Base-by-base conservation (phyloP, 176 grass and related monocot genomes). In the Alopecurus myosuroides region DNA sequence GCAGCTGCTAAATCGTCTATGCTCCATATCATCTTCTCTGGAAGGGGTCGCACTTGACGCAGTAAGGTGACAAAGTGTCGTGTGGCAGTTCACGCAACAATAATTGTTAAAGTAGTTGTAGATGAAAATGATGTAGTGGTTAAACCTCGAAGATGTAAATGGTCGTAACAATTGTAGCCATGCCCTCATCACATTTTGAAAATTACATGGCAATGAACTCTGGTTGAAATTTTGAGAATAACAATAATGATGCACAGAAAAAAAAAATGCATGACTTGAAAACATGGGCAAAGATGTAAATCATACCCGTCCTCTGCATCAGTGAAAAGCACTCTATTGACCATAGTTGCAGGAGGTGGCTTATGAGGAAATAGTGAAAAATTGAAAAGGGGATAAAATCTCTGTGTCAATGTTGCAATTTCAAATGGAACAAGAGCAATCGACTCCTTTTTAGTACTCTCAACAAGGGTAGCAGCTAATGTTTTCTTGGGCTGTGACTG, bases 251-350 rank as follows among this genome's bases (percentile, higher is more conserved):
- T n/a, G n/a, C n/a, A 87, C 71, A 35, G 73, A 70, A 84, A 25
- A 52, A 1, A 39, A 77, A 65, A 70, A 49, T 34, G 45, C 41
- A 76, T 3, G 22, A 52, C 45, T 31, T 52, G 48, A 50, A 52
- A 75, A 50, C 45, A 39, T 12, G 39, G 3, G 20, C 79, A 77
- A 70, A 77, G n/a, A 87, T 70, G 82, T 80, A 80, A 45, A 81
- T 25, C 84, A 62, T 30, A 93, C 96, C 89, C 82, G 34, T 99
- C 97, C 87, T 99, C 97, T 46, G 97, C 97, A 88, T 99, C 97
- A 84, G 93, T 99, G 81, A 99, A 99, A 76, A 96, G 90, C 69
- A 99, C 86, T 71, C 93, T 85, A 81, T 88, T 99, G 78, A 92
- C 91, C 73, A 95, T 88, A 76, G 97, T 77, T 75, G 81, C 56